Conservation (phyloP, 177 flowering plant species). For the Vitis hybrid region DNA sequence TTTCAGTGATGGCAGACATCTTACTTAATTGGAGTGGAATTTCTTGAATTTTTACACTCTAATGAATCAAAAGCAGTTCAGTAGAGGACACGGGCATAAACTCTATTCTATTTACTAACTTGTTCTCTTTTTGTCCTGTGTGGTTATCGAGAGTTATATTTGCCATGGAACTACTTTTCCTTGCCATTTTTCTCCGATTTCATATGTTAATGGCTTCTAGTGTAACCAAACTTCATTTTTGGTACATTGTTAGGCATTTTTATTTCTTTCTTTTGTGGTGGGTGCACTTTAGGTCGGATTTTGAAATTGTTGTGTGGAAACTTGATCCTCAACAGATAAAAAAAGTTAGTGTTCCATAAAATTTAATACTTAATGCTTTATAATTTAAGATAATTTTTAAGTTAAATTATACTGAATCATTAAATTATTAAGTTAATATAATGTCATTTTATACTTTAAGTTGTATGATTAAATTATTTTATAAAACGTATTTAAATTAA, state of each 20-base stretch:
- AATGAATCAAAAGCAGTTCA: slow-evolving; percentile 18
- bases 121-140: slow-evolving; percentile 24
- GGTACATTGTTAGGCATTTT: neutral
- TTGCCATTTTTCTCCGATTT: slow-evolving; percentile 24
- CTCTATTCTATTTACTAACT: neutral
- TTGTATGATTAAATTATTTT: no score
- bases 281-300: slow-evolving; percentile 16
- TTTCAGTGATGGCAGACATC: slow-evolving; percentile 40
- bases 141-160: slow-evolving; percentile 15
- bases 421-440: no score
- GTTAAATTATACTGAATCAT: no score
- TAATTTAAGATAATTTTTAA: no score
- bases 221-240: slow-evolving; percentile 9
- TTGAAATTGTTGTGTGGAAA: neutral
- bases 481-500: no score
- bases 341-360: neutral
- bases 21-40: slow-evolving; percentile 5
- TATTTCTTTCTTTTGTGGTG: slow-evolving; percentile 4
- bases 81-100: slow-evolving; percentile 2
- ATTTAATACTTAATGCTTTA: no score
- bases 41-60: slow-evolving; percentile 9
- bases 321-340: neutral
- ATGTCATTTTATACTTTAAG: no score
- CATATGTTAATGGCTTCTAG: slow-evolving; percentile 17
- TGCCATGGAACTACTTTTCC: slow-evolving; percentile 9